Evolutionary conservation across 495 filamentous ascomycete genomes (phyloP).

Genomic region (Darksidea phi): DNA sequence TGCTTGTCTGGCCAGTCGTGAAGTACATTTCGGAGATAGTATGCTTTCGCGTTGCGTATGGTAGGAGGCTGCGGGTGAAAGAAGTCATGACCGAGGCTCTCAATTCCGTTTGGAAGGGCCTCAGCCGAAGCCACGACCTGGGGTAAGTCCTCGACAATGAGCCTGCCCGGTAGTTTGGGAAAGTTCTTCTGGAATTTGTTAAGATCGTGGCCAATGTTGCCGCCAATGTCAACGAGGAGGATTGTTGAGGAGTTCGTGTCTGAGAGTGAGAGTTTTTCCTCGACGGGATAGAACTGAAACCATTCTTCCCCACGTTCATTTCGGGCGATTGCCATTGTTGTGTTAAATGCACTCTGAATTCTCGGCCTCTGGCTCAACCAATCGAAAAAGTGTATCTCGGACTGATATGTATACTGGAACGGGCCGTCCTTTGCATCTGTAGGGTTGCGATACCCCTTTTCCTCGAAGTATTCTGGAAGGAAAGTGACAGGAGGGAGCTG

Average conservation of each 20-base stretch:
- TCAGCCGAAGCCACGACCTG: not conserved
- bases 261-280: not conserved
- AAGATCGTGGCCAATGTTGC: not conserved
- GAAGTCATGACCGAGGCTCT: slow-evolving; percentile 5
- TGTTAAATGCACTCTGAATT: slow-evolving; percentile 5
- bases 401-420: not conserved
- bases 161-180: not conserved
- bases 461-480: slow-evolving; percentile 5
- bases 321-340: not conserved
- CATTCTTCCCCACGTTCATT: not conserved
- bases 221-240: slow-evolving; percentile 3
- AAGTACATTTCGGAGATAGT: slow-evolving; percentile 10
- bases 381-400: slow-evolving; percentile 1
- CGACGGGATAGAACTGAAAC: slow-evolving; percentile 1
- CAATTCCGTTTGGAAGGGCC: not conserved
- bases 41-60: slow-evolving; percentile 1
- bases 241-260: not conserved
- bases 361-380: not conserved
- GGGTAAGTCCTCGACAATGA: slow-evolving; percentile 5
- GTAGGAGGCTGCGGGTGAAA: not conserved
- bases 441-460: slow-evolving; percentile 10
- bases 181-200: not conserved
- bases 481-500: no score
- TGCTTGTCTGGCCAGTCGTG: slow-evolving; percentile 24
- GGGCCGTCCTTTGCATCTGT: slow-evolving; percentile 16